Evolutionary conservation across 208 protist genomes (phyloP).

Genomic region (Naegleria lovaniensis): DNA sequence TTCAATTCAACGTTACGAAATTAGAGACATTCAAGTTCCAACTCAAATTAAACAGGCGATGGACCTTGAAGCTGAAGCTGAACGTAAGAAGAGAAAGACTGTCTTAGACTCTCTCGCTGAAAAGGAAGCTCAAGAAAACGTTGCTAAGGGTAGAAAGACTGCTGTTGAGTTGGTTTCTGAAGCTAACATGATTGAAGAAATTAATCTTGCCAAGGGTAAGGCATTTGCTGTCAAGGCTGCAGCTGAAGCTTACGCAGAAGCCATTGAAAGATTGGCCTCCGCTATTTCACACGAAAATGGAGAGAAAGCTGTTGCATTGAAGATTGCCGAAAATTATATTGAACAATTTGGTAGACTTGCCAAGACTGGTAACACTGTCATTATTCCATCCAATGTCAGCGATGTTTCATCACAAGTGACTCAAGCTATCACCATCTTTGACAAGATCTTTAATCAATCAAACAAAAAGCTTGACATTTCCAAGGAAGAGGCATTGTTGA

Average conservation of each 20-base stretch:
- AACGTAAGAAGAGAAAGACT: slow-evolving; percentile 83
- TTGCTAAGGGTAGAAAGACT: slow-evolving; percentile 70
- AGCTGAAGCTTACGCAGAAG: slow-evolving; percentile 58
- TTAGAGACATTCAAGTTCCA: slow-evolving; percentile 86
- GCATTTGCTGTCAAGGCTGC: slow-evolving; percentile 43
- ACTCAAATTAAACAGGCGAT: slow-evolving; percentile 83
- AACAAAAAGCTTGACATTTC: not conserved
- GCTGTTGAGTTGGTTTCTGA: slow-evolving; percentile 75
- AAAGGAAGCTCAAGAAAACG: slow-evolving; percentile 70
- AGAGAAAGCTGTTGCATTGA: slow-evolving; percentile 64
- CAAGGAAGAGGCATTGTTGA: not conserved
- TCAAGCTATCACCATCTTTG: slow-evolving; percentile 69
- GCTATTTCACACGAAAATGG: slow-evolving; percentile 47
- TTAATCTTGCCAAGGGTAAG: slow-evolving; percentile 34
- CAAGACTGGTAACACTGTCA: slow-evolving; percentile 81
- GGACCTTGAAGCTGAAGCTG: slow-evolving; percentile 90
- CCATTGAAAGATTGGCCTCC: slow-evolving; percentile 52
- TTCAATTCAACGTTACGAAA: slow-evolving; percentile 88
- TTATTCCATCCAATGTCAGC: slow-evolving; percentile 77
- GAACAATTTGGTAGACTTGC: slow-evolving; percentile 77
- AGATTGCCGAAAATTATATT: slow-evolving; percentile 82
- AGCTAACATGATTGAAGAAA: slow-evolving; percentile 59
- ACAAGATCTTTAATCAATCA: not conserved
- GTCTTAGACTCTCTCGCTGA: slow-evolving; percentile 87
- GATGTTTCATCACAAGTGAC: slow-evolving; percentile 78